phyloP scores from a whole-genome alignment of 768 basidiomycete genomes.

The Terana coerulea region DNA sequence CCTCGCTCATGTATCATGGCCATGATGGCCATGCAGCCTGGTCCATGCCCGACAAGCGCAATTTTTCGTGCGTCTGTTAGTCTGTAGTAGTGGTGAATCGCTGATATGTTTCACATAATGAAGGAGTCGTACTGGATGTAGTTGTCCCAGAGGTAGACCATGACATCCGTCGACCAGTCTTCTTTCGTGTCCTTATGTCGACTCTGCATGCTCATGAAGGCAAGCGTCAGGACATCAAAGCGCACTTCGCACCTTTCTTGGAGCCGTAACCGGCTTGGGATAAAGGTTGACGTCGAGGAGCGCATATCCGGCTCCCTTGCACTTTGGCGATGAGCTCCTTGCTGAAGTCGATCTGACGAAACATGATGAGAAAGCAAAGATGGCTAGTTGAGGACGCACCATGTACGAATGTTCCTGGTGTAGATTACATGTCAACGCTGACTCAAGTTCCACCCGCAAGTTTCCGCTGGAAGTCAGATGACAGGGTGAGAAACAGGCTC shows the following conservation, averaged over 20 bases:
- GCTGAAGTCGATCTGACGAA: slow-evolving; percentile 74
- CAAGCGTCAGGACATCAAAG: background rate
- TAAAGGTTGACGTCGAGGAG: slow-evolving; percentile 87
- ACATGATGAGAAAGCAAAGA: background rate
- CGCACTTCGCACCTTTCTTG: slow-evolving; percentile 28
- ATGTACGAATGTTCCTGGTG: slow-evolving; percentile 81
- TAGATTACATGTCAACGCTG: slow-evolving; percentile 66
- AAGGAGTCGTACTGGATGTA: slow-evolving; percentile 75
- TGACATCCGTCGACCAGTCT: slow-evolving; percentile 49
- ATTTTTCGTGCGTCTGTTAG: slow-evolving; percentile 70
- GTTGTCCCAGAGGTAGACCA: slow-evolving; percentile 94
- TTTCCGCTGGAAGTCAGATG: slow-evolving; percentile 61
- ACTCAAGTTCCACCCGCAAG: slow-evolving; percentile 77
- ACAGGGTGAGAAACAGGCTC: background rate
- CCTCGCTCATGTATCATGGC: slow-evolving; percentile 70
- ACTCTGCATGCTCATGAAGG: slow-evolving; percentile 4
- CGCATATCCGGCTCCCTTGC: slow-evolving; percentile 52
- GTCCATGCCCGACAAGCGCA: slow-evolving; percentile 84
- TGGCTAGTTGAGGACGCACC: slow-evolving; percentile 37
- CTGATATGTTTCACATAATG: background rate
- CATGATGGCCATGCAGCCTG: slow-evolving; percentile 74
- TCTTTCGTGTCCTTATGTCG: slow-evolving; percentile 33
- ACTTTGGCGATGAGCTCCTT: slow-evolving; percentile 80
- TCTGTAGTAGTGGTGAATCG: slow-evolving; percentile 33
- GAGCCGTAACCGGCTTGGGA: slow-evolving; percentile 46